A percentile compares a stretch with the other conserved stretches of the same genome.
These are phyloP conservation scores for Paracorniculantispora psalliotae DNA, from an alignment of 2,329 filamentous ascomycete genomes.

Conservation along the genomic window DNA sequence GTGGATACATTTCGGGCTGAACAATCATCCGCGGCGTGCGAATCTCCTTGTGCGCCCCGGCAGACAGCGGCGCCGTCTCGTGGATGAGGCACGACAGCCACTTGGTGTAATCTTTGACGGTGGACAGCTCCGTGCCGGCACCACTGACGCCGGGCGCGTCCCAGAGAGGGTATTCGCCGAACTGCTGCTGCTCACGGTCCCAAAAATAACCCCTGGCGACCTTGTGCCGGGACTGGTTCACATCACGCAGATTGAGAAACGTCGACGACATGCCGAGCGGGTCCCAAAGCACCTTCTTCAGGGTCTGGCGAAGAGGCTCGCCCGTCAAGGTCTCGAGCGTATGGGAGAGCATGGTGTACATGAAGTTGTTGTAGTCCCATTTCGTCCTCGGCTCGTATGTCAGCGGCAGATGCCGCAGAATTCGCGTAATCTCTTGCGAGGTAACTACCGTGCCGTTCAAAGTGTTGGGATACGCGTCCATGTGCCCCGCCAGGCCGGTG, in stretches of 20 bases:
- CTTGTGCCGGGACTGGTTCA: conserved; percentile 18
- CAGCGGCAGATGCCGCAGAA: conserved; percentile 41
- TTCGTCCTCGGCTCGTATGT: conserved; percentile 38
- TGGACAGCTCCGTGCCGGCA: conserved; percentile 40
- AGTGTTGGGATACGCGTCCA: conserved; percentile 20
- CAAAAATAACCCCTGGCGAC: conserved; percentile 42
- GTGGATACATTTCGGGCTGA: conserved; percentile 23
- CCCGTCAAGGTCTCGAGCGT: conserved; percentile 40
- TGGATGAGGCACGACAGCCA: conserved; percentile 47
- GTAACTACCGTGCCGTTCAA: conserved; percentile 27
- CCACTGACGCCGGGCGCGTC: conserved; percentile 29
- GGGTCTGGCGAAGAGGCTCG: conserved; percentile 33
- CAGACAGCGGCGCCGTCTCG: conserved; percentile 21
- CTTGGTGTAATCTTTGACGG: conserved; percentile 44
- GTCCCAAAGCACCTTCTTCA: conserved; percentile 38
- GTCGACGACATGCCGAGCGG: conserved; percentile 45
- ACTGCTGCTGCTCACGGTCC: conserved; percentile 22
- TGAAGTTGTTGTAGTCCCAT: conserved; percentile 48
- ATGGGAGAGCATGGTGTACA: conserved; percentile 42
- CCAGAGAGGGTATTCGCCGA: conserved; percentile 24
- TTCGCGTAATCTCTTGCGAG: conserved; percentile 34
- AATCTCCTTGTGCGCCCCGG: conserved; percentile 24
- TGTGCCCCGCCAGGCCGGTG: conserved; percentile 43
- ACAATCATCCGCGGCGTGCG: conserved; percentile 23
- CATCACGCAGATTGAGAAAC: conserved; percentile 27